Evolutionary conservation across 192 early-diverging fungal species (phyloP), one percentile per base, ranked within the genome.

Genomic region (Linnemannia schmuckeri): DNA sequence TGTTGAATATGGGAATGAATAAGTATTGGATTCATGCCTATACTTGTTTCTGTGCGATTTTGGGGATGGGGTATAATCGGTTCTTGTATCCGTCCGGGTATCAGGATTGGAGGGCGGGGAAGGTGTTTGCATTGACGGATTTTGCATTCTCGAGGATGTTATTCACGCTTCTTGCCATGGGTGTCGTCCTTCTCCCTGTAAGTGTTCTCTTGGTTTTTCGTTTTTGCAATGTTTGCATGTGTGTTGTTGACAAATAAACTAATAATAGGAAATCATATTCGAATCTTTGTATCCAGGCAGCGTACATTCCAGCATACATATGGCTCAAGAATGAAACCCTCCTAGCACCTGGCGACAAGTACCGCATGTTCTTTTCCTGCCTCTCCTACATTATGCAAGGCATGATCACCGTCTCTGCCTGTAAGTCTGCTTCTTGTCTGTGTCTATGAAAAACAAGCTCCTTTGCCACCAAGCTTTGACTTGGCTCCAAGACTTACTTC

Each of bases 241-340:
- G 15, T 30, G 10, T 30, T 68, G 9, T n/a, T 68, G 13, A 30
- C 2, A 68, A 68, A 6, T 30, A 30, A 27, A 4, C 63, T 35
- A 6, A 35, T 27, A 66, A 33, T 35, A 9, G 27, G 33, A 66
- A 20, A 27, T 12, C 24, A 66, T 71, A 20, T 71, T 41, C 15
- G 17, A 33, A 68, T 46, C 38, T 24, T 35, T 33, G 37, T 8
- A 68, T 37, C 70, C 52, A 85, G 83, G 83, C 83, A 10, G 83
- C 78, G 3, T 85, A 85, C 54, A 80, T 85, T n/a, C 83, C 83
- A 8, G 38, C 35, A 38, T 85, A 72, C 55, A 68, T 85, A n/a
- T 85, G 83, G 83, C n/a, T 85, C 52, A 85, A 85, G 55, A 71
- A 72, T 27, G 70, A 79, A 8, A 79, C 77, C 6, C 35, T 79